These are phyloP conservation scores for Suillus fuscotomentosus DNA, from an alignment of 768 basidiomycete genomes.

Conservation along the genomic window DNA sequence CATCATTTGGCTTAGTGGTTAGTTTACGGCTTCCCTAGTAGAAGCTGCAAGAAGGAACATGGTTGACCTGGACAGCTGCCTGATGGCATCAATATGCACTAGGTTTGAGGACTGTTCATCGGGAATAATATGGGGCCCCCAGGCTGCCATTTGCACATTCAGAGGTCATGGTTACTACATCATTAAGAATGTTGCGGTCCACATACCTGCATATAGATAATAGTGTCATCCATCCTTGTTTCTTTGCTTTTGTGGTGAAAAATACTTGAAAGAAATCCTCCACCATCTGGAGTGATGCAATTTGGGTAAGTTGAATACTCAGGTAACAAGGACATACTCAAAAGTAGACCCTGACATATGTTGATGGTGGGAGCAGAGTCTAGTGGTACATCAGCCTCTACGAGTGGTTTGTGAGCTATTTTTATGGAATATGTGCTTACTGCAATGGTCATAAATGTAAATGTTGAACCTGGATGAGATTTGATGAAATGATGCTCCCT, in stretches of 20 bases:
- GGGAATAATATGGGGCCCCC: too few relatives aligned
- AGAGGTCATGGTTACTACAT: too few relatives aligned
- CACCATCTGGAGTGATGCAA: conserved; percentile 59
- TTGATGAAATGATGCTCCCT: background rate
- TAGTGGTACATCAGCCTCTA: conserved; percentile 62
- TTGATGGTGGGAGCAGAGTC: conserved; percentile 76
- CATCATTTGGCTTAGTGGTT: too few relatives aligned
- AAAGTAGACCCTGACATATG: conserved; percentile 77
- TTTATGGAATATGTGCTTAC: conserved; percentile 72
- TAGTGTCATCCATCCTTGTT: conserved; percentile 1
- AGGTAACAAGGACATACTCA: conserved; percentile 56
- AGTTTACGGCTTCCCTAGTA: too few relatives aligned
- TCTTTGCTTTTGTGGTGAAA: conserved; percentile 79
- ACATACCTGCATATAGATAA: too few relatives aligned
- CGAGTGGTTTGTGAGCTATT: conserved; percentile 63
- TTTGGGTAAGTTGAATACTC: conserved; percentile 7
- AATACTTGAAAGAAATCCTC: conserved; percentile 83
- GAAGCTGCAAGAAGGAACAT: too few relatives aligned
- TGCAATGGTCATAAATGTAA: conserved; percentile 85
- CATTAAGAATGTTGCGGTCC: too few relatives aligned
- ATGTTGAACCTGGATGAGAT: conserved; percentile 71
- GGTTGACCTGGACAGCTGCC: too few relatives aligned
- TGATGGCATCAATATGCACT: too few relatives aligned
- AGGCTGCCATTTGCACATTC: too few relatives aligned
- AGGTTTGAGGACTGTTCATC: too few relatives aligned